Evolutionary conservation across 805 yeast species (phyloP).

Genomic region (Barnettozyma populi): DNA sequence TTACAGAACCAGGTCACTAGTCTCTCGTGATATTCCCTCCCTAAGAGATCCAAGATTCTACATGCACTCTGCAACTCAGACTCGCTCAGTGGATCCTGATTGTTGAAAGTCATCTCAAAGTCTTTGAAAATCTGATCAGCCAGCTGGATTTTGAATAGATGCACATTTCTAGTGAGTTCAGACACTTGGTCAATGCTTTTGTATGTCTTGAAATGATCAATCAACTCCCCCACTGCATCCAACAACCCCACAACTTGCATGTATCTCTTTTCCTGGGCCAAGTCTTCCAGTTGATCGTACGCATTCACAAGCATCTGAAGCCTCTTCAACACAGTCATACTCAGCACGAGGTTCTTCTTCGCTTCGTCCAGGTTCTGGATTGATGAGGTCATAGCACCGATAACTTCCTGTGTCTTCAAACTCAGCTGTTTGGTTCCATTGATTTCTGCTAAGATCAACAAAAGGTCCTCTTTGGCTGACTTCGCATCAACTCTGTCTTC

Average conservation of each 20-base stretch:
- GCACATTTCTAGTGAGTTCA: constrained; percentile 51
- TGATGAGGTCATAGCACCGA: constrained; percentile 65
- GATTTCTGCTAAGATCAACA: constrained; percentile 39
- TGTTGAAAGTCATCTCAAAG: constrained; percentile 48
- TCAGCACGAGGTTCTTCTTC: constrained; percentile 74
- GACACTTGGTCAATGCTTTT: constrained; percentile 81
- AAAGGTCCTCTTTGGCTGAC: constrained; percentile 25
- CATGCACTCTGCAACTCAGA: constrained; percentile 56
- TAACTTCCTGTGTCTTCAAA: constrained; percentile 50
- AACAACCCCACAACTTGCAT: constrained; percentile 54
- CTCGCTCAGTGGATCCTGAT: constrained; percentile 22
- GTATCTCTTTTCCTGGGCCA: constrained; percentile 41
- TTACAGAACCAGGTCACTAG: constrained; percentile 70
- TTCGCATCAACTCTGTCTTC: constrained; percentile 18
- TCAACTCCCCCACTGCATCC: constrained; percentile 67
- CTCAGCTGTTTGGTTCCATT: constrained; percentile 45
- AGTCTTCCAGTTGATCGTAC: constrained; percentile 50
- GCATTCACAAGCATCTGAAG: constrained; percentile 82
- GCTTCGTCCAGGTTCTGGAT: constrained; percentile 77
- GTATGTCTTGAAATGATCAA: constrained; percentile 70
- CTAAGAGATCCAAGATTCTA: constrained; percentile 59
- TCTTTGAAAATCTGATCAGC: constrained; percentile 70
- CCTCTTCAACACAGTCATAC: constrained; percentile 83
- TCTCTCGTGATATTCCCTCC: constrained; percentile 49
- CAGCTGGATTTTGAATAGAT: constrained; percentile 52